These are phyloP conservation scores for Kandelia obovata DNA, from an alignment of 345 rosid species.

Conservation along the genomic window DNA sequence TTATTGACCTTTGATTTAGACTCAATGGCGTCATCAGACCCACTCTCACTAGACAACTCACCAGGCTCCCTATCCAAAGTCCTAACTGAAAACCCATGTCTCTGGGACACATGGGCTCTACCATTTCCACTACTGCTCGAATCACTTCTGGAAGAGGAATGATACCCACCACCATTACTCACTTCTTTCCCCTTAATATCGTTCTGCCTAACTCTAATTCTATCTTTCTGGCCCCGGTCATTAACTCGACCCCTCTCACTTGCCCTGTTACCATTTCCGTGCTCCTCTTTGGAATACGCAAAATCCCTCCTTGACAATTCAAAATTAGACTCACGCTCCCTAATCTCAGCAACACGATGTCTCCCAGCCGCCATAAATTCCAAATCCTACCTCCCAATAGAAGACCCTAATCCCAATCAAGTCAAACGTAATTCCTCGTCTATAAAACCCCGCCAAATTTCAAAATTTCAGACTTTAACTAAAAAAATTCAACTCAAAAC, in stretches of 20 bases:
- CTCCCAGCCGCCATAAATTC: conserved; percentile 79
- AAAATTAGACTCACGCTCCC: conserved; percentile 54
- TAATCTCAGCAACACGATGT: conserved; percentile 57
- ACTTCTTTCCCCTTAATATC: conserved; percentile 64
- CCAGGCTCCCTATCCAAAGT: conserved; percentile 88
- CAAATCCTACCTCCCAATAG: not conserved
- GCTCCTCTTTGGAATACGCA: conserved; percentile 42
- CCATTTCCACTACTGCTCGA: conserved; percentile 50
- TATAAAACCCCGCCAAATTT: conserved; percentile 4
- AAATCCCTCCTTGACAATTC: conserved; percentile 46
- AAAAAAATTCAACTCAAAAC: not conserved
- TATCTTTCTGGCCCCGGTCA: conserved; percentile 39
- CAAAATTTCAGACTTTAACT: not conserved
- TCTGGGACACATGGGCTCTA: conserved; percentile 34
- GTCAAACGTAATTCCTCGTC: no score
- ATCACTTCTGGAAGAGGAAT: conserved; percentile 57
- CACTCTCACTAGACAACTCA: conserved; percentile 98
- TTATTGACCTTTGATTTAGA: conserved; percentile 41
- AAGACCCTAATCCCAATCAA: conserved; percentile 22
- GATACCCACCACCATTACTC: conserved; percentile 51
- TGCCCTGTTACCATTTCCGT: conserved; percentile 40
- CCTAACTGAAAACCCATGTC: conserved; percentile 38
- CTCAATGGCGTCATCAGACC: conserved; percentile 72
- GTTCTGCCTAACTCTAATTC: conserved; percentile 55
- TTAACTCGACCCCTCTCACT: conserved; percentile 40